These are phyloP conservation scores for Ophiostoma ulmi DNA, from an alignment of 2,329 filamentous ascomycete species.

Conservation along the genomic window DNA sequence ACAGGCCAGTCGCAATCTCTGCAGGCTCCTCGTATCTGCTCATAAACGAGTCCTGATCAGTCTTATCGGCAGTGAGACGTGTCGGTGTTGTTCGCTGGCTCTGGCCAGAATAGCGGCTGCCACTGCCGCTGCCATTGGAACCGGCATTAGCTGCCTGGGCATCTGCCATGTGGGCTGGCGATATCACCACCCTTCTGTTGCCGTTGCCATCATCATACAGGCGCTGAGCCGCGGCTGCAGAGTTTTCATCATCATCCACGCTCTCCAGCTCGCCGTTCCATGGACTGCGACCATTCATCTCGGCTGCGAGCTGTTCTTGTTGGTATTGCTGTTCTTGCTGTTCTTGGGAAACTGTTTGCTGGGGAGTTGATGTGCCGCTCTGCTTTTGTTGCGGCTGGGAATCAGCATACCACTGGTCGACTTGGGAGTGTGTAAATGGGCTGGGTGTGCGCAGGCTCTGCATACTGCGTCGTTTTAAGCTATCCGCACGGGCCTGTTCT, in stretches of 20 bases:
- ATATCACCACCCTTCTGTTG: conserved; percentile 13
- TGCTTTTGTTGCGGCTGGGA: conserved; percentile 28
- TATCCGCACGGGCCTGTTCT: conserved; percentile 73
- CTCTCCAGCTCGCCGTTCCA: conserved; percentile 34
- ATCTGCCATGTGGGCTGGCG: conserved; percentile 16
- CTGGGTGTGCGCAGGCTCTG: conserved; percentile 70
- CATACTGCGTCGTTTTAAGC: conserved; percentile 68
- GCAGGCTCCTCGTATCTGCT: conserved; percentile 33
- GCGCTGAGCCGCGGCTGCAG: no score
- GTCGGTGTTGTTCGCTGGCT: conserved; percentile 3
- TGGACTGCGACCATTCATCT: conserved; percentile 26
- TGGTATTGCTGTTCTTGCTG: conserved; percentile 17
- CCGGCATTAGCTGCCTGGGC: background rate
- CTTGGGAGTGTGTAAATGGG: conserved; percentile 66
- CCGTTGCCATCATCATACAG: conserved; percentile 28
- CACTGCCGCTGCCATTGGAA: conserved; percentile 1
- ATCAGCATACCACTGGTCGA: conserved; percentile 50
- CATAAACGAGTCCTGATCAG: conserved; percentile 32
- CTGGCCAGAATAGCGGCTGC: background rate
- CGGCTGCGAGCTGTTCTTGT: background rate
- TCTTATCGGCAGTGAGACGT: conserved; percentile 16
- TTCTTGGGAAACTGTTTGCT: conserved; percentile 23
- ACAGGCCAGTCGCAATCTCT: background rate
- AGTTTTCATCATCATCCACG: conserved; percentile 31
- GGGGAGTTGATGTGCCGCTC: conserved; percentile 22